Evolutionary conservation across 306 rosid species (phyloP), one percentile per base, ranked within the genome.

Genomic region (Lathyrus sativus): DNA sequence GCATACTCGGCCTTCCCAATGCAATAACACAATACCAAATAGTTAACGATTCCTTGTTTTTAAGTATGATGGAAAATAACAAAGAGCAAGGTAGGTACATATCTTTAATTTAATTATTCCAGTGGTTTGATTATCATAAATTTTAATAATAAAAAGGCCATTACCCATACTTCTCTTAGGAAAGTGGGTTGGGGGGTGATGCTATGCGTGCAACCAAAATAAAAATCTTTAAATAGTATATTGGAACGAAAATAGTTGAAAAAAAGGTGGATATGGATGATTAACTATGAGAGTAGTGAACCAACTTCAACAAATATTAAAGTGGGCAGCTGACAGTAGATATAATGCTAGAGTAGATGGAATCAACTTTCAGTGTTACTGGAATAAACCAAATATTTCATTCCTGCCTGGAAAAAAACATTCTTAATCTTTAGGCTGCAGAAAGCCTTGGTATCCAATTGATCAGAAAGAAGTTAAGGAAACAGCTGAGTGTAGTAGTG

Each of bases 21-120:
- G 89, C 66, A 67, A 90, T 67, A 61, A 90, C 97, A 77, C 98
- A 93, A 80, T 93, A 93, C 98, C 98, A 93, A 56, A 88, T 85
- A 7, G 63, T 86, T 54, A 79, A 79, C 84, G 62, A 81, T 81
- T 79, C 95, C 26, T 8, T 38, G 28, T 87, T 93, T 67, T 49
- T 82, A 73, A 76, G 74, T 63, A 65, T 90, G 75, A 81, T 93
- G 84, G 96, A 90, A 73, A 89, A 82, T 53, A 86, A 90, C 70
- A 93, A 86, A 77, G 80, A 78, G 75, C 96, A 85, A 74, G 98
- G 98, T 93, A 85, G 39, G 65, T 53, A 11, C 26, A 75, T 31
- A 65, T 38, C 56, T 49, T 12, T 46, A 65, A 44, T 76, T 50
- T 58, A 9, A 46, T 46, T 62, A 72, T 12, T 5, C 62, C 13